phyloP scores from a whole-genome alignment of 495 filamentous ascomycete species.

The Podospora pseudopauciseta region DNA sequence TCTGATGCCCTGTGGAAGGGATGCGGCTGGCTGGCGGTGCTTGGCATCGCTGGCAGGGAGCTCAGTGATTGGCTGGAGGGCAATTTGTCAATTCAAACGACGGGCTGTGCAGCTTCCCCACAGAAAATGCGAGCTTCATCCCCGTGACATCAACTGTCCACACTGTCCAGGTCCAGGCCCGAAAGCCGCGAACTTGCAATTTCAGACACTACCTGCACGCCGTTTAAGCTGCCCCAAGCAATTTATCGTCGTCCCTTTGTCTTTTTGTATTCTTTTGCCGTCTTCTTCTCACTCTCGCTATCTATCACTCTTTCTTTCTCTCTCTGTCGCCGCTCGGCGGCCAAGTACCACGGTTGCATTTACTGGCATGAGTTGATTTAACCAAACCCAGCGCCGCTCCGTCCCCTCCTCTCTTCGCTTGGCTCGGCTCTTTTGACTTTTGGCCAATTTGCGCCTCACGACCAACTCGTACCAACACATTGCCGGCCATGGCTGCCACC shows the following conservation, averaged over 20 bases:
- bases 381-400: neutral
- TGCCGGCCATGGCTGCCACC: slow-evolving; percentile 34
- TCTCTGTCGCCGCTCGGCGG: slow-evolving; percentile 9
- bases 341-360: slow-evolving; percentile 4
- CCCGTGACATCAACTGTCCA: slow-evolving; percentile 29
- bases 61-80: slow-evolving; percentile 9
- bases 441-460: slow-evolving; percentile 6
- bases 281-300: slow-evolving; percentile 1
- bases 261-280: slow-evolving; percentile 12
- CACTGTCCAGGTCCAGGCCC: slow-evolving; percentile 2
- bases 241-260: neutral
- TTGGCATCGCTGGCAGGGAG: neutral
- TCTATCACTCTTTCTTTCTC: neutral
- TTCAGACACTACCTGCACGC: neutral
- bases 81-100: slow-evolving; percentile 5
- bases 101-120: slow-evolving; percentile 17
- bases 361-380: slow-evolving; percentile 31
- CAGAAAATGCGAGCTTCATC: slow-evolving; percentile 23
- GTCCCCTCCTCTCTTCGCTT: slow-evolving; percentile 13
- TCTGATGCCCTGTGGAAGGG: neutral
- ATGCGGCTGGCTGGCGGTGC: slow-evolving; percentile 9
- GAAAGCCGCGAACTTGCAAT: slow-evolving; percentile 10
- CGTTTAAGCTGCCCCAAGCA: neutral
- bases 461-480: neutral
- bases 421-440: slow-evolving; percentile 12